Conservation (phyloP, 176 grass and related monocot species). For the Aegilops speltoides region DNA sequence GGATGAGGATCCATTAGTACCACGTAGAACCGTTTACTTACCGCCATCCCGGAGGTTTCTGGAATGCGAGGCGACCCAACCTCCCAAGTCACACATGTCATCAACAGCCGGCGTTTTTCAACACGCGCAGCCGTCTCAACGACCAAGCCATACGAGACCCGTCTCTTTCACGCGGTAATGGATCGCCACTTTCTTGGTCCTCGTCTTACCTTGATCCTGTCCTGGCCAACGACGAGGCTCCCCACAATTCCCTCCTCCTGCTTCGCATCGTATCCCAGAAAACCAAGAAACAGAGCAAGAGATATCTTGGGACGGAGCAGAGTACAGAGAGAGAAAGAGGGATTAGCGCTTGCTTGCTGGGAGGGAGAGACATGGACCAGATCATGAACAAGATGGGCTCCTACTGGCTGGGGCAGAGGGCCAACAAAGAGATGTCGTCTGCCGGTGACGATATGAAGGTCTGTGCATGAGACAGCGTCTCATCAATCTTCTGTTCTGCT, state of each 20-base stretch:
- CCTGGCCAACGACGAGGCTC: conserved; percentile 26
- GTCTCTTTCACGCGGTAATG: conserved; percentile 32
- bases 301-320: not conserved
- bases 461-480: not conserved
- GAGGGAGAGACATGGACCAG: conserved; percentile 54
- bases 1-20: no score
- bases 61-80: not conserved
- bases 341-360: not conserved
- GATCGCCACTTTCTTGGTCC: conserved; percentile 8
- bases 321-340: not conserved
- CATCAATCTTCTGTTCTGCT: not conserved
- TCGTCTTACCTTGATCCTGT: conserved; percentile 39
- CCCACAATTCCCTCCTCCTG: conserved; percentile 10
- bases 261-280: not conserved
- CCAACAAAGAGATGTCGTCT: conserved; percentile 80
- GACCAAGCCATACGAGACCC: conserved; percentile 23
- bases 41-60: no score
- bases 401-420: conserved; percentile 61
- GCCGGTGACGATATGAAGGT: conserved; percentile 79
- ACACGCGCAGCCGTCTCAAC: conserved; percentile 24
- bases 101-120: conserved; percentile 8
- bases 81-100: not conserved
- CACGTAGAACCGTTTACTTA: no score
- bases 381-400: conserved; percentile 81
- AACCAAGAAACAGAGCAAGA: conserved; percentile 12